These are phyloP conservation scores for Plasmodium reichenowi DNA, from an alignment of 169 alveolate genomes.

Conservation along the genomic window DNA sequence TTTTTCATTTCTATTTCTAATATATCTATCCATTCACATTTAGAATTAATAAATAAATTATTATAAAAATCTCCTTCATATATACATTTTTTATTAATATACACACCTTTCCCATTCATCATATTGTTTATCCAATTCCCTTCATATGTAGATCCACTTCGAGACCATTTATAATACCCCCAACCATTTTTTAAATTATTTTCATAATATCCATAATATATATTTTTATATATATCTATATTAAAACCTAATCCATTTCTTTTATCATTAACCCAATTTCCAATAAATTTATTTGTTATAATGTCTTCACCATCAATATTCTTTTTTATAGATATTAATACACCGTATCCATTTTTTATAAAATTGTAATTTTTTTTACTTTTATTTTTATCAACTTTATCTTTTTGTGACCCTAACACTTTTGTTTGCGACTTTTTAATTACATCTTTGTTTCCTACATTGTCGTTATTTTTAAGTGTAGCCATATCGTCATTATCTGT, in stretches of 20 bases:
- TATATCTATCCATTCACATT: slow-evolving; percentile 68
- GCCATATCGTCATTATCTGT: slow-evolving; percentile 11
- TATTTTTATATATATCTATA: slow-evolving; percentile 45
- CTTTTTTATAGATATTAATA: slow-evolving; percentile 34
- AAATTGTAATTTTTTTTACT: slow-evolving; percentile 20
- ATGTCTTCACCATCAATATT: slow-evolving; percentile 38
- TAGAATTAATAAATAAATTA: slow-evolving; percentile 42
- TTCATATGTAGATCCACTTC: slow-evolving; percentile 38
- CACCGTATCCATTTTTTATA: slow-evolving; percentile 71
- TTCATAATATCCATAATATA: slow-evolving; percentile 69
- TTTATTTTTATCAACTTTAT: slow-evolving; percentile 39
- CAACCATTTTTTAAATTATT: slow-evolving; percentile 60
- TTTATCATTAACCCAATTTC: slow-evolving; percentile 71
- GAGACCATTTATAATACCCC: slow-evolving; percentile 57
- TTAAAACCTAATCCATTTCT: slow-evolving; percentile 70
- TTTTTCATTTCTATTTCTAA: slow-evolving; percentile 28
- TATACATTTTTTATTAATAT: slow-evolving; percentile 26
- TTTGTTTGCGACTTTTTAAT: slow-evolving; percentile 29
- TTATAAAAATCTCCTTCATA: slow-evolving; percentile 54
- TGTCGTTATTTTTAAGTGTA: neutral
- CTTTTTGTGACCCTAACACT: neutral
- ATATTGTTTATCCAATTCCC: slow-evolving; percentile 49
- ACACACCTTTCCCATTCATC: slow-evolving; percentile 70
- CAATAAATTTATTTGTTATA: slow-evolving; percentile 44
- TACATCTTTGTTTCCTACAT: neutral